Base-by-base conservation (phyloP, 306 rosid species). In the Begonia masoniana region DNA sequence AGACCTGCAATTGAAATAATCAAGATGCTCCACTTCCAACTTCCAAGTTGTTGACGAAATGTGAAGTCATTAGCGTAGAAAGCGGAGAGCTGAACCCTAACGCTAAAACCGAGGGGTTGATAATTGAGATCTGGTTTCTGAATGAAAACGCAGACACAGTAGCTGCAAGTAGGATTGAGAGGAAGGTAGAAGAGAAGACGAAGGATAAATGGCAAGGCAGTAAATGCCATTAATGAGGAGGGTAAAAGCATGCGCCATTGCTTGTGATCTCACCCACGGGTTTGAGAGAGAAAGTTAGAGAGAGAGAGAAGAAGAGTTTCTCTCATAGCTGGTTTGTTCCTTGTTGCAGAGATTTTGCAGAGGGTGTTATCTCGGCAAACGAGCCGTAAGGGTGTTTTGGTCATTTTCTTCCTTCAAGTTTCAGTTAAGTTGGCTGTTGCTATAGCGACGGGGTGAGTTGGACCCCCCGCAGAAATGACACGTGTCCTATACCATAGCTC, bases 141-240 rank as follows among this genome's bases (percentile, higher is more conserved):
- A 31, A 31, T 31, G 9, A 31, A 31, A 31, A 31, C 39, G 39
- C 7, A 31, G 39, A 31, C 39, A 31, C 39, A 31, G 39, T 6
- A 31, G 39, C 39, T 31, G 39, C 39, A 31, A n/a, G 49, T 10
- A 45, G 2, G 49, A 6, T n/a, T 45, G 13, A 45, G 49, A 45
- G 49, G 49, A 45, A 46, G 46, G 49, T 0, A 47, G 41, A 39
- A 60, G 24, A 13, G 63, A 31, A 31, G 39, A 26, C 0, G 36
- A 31, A 31, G 58, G 68, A 9, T 9, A 16, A 76, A 73, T 73
- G 84, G 82, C 75, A 70, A 64, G 69, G 69, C 6, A 52, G 84
- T 78, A 84, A 84, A 76, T 78, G 74, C 0, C 7, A 55, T 62
- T 23, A 82, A 76, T 59, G 71, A 10, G 12, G 45, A 60, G 71